Base-by-base conservation (phyloP, 306 rosid genomes). In the Cicer pinnatifidum region DNA sequence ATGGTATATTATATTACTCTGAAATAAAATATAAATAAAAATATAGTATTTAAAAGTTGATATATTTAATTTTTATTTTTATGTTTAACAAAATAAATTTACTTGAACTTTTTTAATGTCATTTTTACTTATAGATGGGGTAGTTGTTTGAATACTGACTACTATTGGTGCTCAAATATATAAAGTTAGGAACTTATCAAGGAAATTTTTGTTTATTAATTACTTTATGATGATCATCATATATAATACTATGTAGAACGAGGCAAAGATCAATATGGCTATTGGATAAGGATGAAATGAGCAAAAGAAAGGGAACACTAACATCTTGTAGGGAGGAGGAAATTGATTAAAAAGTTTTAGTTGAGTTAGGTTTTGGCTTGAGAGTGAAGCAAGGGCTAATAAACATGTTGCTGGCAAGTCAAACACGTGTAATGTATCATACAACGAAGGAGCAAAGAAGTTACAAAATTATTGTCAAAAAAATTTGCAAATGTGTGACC, bases 341-440 rank as follows among this genome's bases (percentile, higher is more conserved):
- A 61, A 53, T 66, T 80, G 75, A 54, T 74, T 41, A 33, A 63
- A 73, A 74, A 54, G 67, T 13, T 23, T 71, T 52, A 79, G 90
- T 81, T 80, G 65, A 75, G 81, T 47, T 50, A 69, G 80, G 79
- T 47, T 28, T 13, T 72, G 46, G 84, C 90, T 87, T 88, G 83
- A 41, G 62, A 16, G 78, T 69, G 80, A 89, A 84, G 96, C 85
- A 84, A 88, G 72, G 89, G 84, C 13, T 46, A 61, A 68, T 37
- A 50, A 48, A 41, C 41, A 28, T 33, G 72, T 19, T 48, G 37
- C 33, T 48, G 37, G 38, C 13, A 4, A 70, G 72, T 82, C 84
- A 73, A 70, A 40, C 83, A 85, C 82, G 82, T 80, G 83, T 35
- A 56, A 69, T 82, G 57, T 20, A 75, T 67, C 50, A 72, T 11